Percentiles rank a stretch among this genome's conserved stretches.
phyloP scores from a whole-genome alignment of 2,329 filamentous ascomycete species.

The Neophaeococcomyces aloes region DNA sequence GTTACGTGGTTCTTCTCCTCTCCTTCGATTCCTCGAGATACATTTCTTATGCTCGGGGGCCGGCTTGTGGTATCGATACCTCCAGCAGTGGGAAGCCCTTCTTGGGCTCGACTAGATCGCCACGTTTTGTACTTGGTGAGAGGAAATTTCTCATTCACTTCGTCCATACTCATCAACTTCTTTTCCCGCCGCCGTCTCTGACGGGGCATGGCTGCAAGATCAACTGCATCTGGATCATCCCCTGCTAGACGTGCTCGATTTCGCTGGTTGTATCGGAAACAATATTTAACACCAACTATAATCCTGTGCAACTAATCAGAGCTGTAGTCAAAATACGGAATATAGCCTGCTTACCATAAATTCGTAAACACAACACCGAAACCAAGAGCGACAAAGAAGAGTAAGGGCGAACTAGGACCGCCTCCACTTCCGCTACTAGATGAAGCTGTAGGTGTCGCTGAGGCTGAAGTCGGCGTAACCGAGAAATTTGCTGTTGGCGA shows the following conservation, averaged over 20 bases:
- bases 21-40: constrained; percentile 14
- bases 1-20: constrained; percentile 7
- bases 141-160: constrained; percentile 95
- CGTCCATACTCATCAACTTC: constrained; percentile 98
- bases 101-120: constrained; percentile 70
- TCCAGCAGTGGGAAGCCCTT: constrained; percentile 73
- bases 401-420: constrained; percentile 57
- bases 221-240: constrained; percentile 80
- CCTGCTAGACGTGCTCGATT: constrained; percentile 67
- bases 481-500: not conserved
- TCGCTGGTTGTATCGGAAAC: constrained; percentile 93
- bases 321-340: not conserved
- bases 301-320: constrained; percentile 55
- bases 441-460: not conserved
- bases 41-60: constrained; percentile 59
- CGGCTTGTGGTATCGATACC: constrained; percentile 64
- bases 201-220: constrained; percentile 71
- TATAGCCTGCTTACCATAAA: constrained; percentile 64
- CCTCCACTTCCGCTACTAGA: constrained; percentile 16
- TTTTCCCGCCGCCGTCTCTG: constrained; percentile 86
- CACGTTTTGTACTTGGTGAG: constrained; percentile 94
- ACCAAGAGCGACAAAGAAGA: constrained; percentile 91
- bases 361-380: constrained; percentile 99
- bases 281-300: constrained; percentile 98
- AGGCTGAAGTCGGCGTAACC: not conserved